phyloP scores from a whole-genome alignment of 2,329 filamentous ascomycete species.

The Zymoseptoria brevis region DNA sequence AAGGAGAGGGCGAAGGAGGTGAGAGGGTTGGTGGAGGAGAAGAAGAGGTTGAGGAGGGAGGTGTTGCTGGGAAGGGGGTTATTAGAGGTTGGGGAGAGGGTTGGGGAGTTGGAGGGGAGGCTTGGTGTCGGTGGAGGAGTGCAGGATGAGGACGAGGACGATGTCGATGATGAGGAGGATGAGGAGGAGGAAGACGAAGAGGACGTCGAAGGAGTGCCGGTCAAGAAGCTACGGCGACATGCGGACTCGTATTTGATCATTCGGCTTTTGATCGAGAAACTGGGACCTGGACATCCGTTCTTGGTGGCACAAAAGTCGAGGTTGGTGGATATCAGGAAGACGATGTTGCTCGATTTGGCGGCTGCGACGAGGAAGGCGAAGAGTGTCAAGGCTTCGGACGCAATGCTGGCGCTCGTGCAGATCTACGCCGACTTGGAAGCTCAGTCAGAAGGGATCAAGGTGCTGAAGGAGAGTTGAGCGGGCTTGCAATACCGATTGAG shows the following conservation, averaged over 20 bases:
- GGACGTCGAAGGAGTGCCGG: conserved; percentile 24
- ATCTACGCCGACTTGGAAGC: conserved; percentile 57
- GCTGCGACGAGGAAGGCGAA: conserved; percentile 53
- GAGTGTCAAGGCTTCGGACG: conserved; percentile 32
- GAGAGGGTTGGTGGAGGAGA: conserved; percentile 54
- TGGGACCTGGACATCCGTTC: conserved; percentile 56
- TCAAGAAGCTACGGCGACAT: conserved; percentile 46
- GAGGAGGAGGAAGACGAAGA: conserved; percentile 30
- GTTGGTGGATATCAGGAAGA: conserved; percentile 51
- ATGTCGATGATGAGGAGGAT: conserved; percentile 21
- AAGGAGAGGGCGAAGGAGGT: conserved; percentile 57
- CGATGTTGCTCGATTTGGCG: conserved; percentile 57
- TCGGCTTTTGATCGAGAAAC: conserved; percentile 41
- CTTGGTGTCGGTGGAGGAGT: conserved; percentile 45
- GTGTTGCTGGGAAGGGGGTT: conserved; percentile 56
- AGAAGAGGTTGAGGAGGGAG: conserved; percentile 53
- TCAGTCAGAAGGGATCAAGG: conserved; percentile 50
- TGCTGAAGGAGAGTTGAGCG: conserved; percentile 38
- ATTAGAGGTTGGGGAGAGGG: conserved; percentile 58
- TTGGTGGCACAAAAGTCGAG: conserved; percentile 49
- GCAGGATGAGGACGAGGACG: conserved; percentile 18
- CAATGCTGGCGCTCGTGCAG: conserved; percentile 48
- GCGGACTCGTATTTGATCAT: conserved; percentile 52
- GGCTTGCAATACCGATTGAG: too few species aligned
- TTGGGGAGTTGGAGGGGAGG: conserved; percentile 55